These are phyloP conservation scores for Kalmusia sp. DNA, from an alignment of 2,329 filamentous ascomycete species.

Conservation along the genomic window DNA sequence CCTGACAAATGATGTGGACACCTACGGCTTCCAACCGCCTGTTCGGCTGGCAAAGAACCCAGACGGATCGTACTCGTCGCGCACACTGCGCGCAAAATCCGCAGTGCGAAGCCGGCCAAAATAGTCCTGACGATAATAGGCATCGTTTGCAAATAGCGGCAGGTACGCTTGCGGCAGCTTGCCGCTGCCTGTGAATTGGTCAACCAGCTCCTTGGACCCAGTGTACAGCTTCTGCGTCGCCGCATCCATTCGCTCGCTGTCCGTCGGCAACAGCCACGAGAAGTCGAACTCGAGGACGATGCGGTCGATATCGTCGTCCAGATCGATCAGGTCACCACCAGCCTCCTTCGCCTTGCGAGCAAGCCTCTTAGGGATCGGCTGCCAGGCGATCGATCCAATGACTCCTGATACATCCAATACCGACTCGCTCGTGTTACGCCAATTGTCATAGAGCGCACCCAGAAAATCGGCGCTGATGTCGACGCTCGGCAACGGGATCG, in stretches of 20 bases:
- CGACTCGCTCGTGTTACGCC: slow-evolving; percentile 26
- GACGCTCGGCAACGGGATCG: slow-evolving; percentile 25
- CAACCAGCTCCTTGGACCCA: slow-evolving; percentile 44
- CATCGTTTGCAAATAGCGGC: slow-evolving; percentile 57
- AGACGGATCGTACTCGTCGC: slow-evolving; percentile 48
- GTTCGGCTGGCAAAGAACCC: slow-evolving; percentile 51
- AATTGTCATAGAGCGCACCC: slow-evolving; percentile 28
- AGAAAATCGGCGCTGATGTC: slow-evolving; percentile 28
- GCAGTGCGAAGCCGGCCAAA: slow-evolving; percentile 47
- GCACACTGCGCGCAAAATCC: slow-evolving; percentile 41
- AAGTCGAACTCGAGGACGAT: slow-evolving; percentile 54
- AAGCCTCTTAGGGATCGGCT: slow-evolving; percentile 34
- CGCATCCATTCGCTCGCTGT: slow-evolving; percentile 47
- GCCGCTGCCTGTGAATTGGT: slow-evolving; percentile 42
- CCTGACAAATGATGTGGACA: slow-evolving; percentile 2
- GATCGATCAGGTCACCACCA: slow-evolving; percentile 44
- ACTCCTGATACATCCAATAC: slow-evolving; percentile 27
- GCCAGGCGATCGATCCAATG: slow-evolving; percentile 35
- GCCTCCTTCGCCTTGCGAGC: slow-evolving; percentile 27
- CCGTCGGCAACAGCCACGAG: slow-evolving; percentile 42
- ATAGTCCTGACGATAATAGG: slow-evolving; percentile 53
- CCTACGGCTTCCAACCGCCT: slow-evolving; percentile 48
- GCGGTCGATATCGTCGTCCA: slow-evolving; percentile 50
- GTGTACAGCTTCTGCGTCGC: slow-evolving; percentile 47
- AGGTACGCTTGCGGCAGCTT: slow-evolving; percentile 49